Conservation (phyloP, 2,329 filamentous ascomycete genomes). For the Nothomitra cinnamomea region DNA sequence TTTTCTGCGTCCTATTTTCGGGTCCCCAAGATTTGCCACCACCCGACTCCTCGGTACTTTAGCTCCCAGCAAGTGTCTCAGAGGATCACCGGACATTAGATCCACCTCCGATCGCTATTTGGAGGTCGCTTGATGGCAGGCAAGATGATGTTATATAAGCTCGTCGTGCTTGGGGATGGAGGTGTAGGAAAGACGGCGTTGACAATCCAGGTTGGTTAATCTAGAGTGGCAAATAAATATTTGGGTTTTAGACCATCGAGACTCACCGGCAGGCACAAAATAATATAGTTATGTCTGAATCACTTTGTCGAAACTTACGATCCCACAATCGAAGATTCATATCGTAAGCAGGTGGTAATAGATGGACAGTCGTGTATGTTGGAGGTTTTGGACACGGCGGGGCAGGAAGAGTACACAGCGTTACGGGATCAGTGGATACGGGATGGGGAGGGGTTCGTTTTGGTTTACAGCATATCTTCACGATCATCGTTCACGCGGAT, state of each 20-base stretch:
- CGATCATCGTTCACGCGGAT: slow-evolving; percentile 90
- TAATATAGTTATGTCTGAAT: slow-evolving; percentile 73
- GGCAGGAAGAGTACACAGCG: slow-evolving; percentile 96
- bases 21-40: neutral
- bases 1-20: neutral
- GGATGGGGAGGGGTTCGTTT: slow-evolving; percentile 90
- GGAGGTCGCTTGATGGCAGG: slow-evolving; percentile 46
- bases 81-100: neutral
- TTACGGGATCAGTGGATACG: slow-evolving; percentile 96
- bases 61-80: neutral
- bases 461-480: slow-evolving; percentile 97
- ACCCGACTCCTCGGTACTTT: neutral
- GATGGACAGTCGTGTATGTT: slow-evolving; percentile 93
- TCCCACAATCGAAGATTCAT: slow-evolving; percentile 51
- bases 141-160: slow-evolving; percentile 89
- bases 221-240: neutral
- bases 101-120: neutral
- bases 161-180: slow-evolving; percentile 89
- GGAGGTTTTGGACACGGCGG: slow-evolving; percentile 90
- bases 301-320: slow-evolving; percentile 92
- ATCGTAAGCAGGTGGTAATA: slow-evolving; percentile 61
- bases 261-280: neutral
- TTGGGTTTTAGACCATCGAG: slow-evolving; percentile 4
- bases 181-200: slow-evolving; percentile 88
- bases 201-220: slow-evolving; percentile 50